Evolutionary conservation across 805 yeast genomes (phyloP).

Genomic region (Wickerhamiella parazyma): DNA sequence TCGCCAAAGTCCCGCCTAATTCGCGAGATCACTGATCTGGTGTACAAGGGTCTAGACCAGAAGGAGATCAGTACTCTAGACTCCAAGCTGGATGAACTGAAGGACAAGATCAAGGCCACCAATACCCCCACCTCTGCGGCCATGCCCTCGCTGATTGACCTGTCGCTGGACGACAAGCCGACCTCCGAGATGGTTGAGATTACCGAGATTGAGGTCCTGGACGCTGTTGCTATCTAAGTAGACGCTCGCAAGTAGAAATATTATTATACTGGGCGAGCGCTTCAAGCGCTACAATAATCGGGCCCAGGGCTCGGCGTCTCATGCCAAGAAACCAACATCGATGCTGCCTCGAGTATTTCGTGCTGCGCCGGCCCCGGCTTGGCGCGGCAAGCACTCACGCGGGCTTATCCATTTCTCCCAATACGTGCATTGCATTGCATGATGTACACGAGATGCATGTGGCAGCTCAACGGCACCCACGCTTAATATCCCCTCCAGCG

Average conservation of each 20-base stretch:
- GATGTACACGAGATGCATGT: not conserved
- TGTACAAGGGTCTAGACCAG: slow-evolving; percentile 9
- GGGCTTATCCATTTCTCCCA: not conserved
- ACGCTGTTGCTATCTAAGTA: not conserved
- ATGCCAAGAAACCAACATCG: too few species aligned
- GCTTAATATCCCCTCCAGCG: too few species aligned
- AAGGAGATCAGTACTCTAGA: slow-evolving; percentile 10
- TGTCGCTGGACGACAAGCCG: slow-evolving; percentile 2
- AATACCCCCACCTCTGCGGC: not conserved
- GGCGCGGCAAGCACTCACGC: not conserved
- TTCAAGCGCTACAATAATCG: too few species aligned
- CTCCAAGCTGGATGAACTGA: slow-evolving; percentile 9
- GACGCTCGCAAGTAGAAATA: not conserved
- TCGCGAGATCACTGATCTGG: slow-evolving; percentile 11
- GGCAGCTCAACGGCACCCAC: too few species aligned
- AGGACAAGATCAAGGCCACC: slow-evolving; percentile 6
- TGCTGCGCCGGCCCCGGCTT: too few species aligned
- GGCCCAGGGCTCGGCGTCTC: too few species aligned
- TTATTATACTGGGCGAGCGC: too few species aligned
- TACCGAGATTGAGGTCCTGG: slow-evolving; percentile 3
- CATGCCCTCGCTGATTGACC: not conserved
- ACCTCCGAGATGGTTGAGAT: slow-evolving; percentile 1
- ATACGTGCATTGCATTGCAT: not conserved
- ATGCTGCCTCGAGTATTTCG: too few species aligned
- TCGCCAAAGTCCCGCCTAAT: slow-evolving; percentile 12